phyloP scores from a whole-genome alignment of 2,329 filamentous ascomycete species.

The Zasmidium citrigriseum region DNA sequence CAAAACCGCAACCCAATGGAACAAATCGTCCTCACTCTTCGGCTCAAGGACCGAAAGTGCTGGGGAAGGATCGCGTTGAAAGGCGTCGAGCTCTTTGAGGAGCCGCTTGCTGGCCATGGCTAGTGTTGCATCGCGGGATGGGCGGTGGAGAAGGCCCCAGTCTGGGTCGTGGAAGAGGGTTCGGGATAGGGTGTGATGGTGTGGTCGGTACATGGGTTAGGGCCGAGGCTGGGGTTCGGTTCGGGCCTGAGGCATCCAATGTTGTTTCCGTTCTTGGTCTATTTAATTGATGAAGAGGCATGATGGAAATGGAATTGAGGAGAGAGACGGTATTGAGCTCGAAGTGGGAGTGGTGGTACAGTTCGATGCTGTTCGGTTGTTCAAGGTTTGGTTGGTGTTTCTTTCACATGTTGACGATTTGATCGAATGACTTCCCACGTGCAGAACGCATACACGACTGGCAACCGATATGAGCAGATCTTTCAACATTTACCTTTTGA shows the following conservation, averaged over 20 bases:
- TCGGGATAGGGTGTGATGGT: not conserved
- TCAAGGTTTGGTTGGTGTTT: too few relatives aligned
- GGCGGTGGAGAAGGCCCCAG: not conserved
- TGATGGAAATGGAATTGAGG: not conserved
- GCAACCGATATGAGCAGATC: too few relatives aligned
- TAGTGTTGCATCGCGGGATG: not conserved
- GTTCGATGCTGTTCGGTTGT: too few relatives aligned
- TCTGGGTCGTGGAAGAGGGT: slow-evolving; percentile 12
- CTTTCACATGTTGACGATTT: too few relatives aligned
- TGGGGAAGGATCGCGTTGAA: slow-evolving; percentile 57
- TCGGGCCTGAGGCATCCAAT: slow-evolving; percentile 1
- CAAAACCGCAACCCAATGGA: slow-evolving; percentile 62
- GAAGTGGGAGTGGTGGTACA: too few relatives aligned
- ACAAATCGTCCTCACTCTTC: slow-evolving; percentile 57
- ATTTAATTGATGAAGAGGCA: not conserved
- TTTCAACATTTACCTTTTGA: too few relatives aligned
- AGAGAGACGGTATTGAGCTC: too few relatives aligned
- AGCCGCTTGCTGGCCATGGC: slow-evolving; percentile 56
- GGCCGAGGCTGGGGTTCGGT: not conserved
- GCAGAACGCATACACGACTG: too few relatives aligned
- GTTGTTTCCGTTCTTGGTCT: not conserved
- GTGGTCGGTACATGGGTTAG: not conserved
- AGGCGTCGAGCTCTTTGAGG: slow-evolving; percentile 62
- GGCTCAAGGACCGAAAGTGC: slow-evolving; percentile 59
- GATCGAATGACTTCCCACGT: too few relatives aligned